phyloP scores from a whole-genome alignment of 805 yeast species.

The Limtongia smithiae region DNA sequence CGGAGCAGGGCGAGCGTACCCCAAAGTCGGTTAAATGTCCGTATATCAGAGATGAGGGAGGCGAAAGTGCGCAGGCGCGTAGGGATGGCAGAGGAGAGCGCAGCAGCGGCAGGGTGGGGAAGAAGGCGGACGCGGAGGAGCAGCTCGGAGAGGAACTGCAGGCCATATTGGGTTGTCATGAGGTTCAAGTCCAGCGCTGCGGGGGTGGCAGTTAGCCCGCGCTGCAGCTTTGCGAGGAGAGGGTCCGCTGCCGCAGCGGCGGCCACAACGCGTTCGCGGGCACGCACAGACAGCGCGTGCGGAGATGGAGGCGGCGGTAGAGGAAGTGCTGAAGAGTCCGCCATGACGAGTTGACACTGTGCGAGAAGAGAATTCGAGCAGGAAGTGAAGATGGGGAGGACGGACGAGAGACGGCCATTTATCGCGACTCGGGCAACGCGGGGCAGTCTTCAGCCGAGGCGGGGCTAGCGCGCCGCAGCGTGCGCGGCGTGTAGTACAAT shows the following conservation, averaged over 20 bases:
- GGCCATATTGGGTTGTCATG: slow-evolving; percentile 24
- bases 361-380: too few species aligned
- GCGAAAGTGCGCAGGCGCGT: slow-evolving; percentile 13
- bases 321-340: neutral
- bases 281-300: slow-evolving; percentile 1
- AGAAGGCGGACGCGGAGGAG: neutral
- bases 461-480: too few species aligned
- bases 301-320: slow-evolving; percentile 2
- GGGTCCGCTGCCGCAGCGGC: slow-evolving; percentile 10
- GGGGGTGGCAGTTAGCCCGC: slow-evolving; percentile 13
- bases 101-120: neutral
- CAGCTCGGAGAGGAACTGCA: slow-evolving; percentile 12
- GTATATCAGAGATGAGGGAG: slow-evolving; percentile 35
- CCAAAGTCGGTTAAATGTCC: slow-evolving; percentile 41
- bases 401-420: too few species aligned
- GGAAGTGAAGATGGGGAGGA: too few species aligned
- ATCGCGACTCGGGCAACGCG: too few species aligned
- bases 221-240: slow-evolving; percentile 12
- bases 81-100: slow-evolving; percentile 10
- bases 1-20: slow-evolving; percentile 38
- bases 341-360: neutral
- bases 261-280: slow-evolving; percentile 9
- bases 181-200: slow-evolving; percentile 25
- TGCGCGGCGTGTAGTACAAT: too few species aligned
- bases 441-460: too few species aligned